phyloP scores from a whole-genome alignment of 2,329 filamentous ascomycete species.

The Sporothrix dimorphospora region DNA sequence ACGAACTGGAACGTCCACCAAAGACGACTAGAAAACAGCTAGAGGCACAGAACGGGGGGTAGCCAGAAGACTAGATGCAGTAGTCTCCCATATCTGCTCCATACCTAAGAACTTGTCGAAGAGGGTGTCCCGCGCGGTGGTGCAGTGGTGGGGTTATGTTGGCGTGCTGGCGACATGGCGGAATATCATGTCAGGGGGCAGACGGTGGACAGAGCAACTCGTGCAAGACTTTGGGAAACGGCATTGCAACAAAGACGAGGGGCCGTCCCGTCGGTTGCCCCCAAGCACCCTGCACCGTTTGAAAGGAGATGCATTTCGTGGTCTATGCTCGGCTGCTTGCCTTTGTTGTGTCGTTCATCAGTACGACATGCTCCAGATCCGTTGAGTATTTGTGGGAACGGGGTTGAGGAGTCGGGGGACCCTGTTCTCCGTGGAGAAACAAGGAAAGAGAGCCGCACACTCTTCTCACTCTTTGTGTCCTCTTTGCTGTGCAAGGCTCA shows the following conservation, averaged over 20 bases:
- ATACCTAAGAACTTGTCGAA: not conserved
- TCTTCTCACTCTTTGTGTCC: not conserved
- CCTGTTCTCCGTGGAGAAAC: not conserved
- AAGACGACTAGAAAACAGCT: not conserved
- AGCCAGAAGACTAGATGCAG: not conserved
- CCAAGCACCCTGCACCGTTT: not conserved
- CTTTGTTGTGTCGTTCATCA: not conserved
- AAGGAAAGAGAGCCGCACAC: not conserved
- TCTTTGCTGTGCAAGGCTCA: not conserved
- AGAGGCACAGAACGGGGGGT: not conserved
- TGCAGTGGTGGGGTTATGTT: not conserved
- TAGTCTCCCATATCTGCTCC: not conserved
- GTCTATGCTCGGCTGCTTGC: not conserved
- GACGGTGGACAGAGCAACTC: not conserved
- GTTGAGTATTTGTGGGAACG: not conserved
- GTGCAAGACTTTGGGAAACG: not conserved
- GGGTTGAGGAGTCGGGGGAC: not conserved
- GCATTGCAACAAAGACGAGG: not conserved
- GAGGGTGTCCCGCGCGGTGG: too few species aligned
- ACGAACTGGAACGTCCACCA: not conserved
- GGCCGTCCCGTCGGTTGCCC: not conserved
- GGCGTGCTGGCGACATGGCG: not conserved
- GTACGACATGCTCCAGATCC: too few species aligned
- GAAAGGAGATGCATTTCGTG: too few species aligned
- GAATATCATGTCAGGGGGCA: not conserved